Percentiles rank a stretch among this genome's conserved stretches.
Conservation (phyloP, 2,329 filamentous ascomycete species). For the Fusarium transvaalense region DNA sequence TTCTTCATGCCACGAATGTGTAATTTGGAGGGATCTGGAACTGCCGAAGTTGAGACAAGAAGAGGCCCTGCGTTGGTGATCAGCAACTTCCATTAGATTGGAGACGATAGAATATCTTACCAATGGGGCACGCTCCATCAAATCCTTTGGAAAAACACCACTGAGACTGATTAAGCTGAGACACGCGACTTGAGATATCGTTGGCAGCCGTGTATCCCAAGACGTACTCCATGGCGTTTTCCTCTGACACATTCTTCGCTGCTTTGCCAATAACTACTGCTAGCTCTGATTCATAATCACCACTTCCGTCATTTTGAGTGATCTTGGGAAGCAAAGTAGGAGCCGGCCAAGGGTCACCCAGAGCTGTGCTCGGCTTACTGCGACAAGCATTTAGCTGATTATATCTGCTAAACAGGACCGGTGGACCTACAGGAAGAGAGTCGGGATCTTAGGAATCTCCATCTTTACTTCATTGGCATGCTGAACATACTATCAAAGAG, state of each 20-base stretch:
- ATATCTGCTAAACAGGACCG: accelerated
- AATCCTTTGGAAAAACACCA: conserved; percentile 26
- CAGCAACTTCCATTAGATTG: accelerated
- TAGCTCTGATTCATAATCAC: conserved; percentile 13
- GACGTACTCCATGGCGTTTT: conserved; percentile 1
- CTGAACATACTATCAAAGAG: neutral
- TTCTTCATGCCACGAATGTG: conserved; percentile 8
- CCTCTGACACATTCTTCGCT: conserved; percentile 10
- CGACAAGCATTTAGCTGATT: accelerated
- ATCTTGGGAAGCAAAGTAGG: conserved; percentile 5
- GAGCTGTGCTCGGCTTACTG: conserved; percentile 5
- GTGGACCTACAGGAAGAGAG: neutral
- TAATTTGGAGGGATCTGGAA: conserved; percentile 6
- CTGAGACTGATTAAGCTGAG: neutral
- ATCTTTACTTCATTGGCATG: conserved; percentile 13
- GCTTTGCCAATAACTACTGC: conserved; percentile 9
- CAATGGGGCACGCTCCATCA: conserved; percentile 18
- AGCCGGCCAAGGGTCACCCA: neutral
- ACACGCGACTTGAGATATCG: conserved; percentile 6
- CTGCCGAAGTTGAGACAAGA: neutral
- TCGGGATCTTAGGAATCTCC: conserved; percentile 15
- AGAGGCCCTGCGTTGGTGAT: neutral
- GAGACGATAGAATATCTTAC: neutral
- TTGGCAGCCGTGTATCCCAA: conserved; percentile 6
- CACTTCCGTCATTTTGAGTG: conserved; percentile 13